Evolutionary conservation across 129 eudicot species (phyloP).

Genomic region (Scalesia atractyloides): DNA sequence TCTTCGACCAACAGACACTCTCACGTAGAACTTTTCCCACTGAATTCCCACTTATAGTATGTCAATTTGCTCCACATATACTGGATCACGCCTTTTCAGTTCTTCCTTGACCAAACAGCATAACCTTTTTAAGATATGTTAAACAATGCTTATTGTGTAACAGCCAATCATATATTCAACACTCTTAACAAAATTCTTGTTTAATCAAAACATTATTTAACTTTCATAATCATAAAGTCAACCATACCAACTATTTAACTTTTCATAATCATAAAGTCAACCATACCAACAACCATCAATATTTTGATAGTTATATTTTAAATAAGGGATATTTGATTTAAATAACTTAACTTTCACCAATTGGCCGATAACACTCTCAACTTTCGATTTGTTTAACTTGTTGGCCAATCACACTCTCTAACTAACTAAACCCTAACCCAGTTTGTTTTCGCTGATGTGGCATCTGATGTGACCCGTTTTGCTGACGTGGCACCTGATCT

Average conservation of each 20-base stretch:
- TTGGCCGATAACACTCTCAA: no score
- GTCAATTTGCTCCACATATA: conserved; percentile 30
- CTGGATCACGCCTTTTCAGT: conserved; percentile 29
- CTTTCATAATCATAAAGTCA: conserved; percentile 19
- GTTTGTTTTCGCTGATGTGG: no score
- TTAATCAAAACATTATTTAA: neutral
- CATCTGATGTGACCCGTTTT: no score
- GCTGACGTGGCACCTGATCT: no score
- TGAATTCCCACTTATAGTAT: conserved; percentile 20
- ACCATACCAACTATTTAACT: neutral
- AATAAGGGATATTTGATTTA: no score
- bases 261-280: conserved; percentile 22
- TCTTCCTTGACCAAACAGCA: conserved; percentile 7
- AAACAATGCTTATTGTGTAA: neutral
- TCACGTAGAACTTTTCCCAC: conserved; percentile 1
- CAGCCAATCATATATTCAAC: neutral
- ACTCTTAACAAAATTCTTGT: neutral
- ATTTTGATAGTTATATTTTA: neutral
- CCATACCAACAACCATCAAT: neutral
- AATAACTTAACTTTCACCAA: no score
- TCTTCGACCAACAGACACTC: conserved; percentile 20
- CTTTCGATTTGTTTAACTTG: no score
- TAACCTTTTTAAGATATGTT: conserved; percentile 15
- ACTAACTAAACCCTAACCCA: no score
- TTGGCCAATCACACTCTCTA: no score